These are phyloP conservation scores for Rhododendron griersonianum DNA, from an alignment of 148 eudicot species.

Conservation along the genomic window DNA sequence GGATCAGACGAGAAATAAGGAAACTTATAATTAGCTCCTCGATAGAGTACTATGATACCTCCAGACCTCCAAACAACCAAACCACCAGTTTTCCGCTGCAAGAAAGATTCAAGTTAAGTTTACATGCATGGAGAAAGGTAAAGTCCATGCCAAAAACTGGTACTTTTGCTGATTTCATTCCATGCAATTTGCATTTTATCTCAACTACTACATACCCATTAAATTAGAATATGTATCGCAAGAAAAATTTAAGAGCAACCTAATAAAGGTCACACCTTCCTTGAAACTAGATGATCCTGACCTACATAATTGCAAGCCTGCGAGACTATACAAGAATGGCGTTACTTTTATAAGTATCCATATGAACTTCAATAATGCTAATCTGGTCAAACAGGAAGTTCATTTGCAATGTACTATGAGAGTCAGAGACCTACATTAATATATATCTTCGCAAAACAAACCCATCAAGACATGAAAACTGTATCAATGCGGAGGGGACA, in stretches of 20 bases:
- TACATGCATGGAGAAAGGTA: neutral
- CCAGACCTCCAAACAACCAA: conserved; percentile 97
- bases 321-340: neutral
- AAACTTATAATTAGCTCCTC: conserved; percentile 80
- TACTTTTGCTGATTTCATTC: neutral
- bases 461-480: no score
- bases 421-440: no score
- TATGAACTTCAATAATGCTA: neutral
- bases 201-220: neutral
- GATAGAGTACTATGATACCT: conserved; percentile 70
- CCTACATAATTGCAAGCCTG: neutral
- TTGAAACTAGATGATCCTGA: neutral
- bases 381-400: no score
- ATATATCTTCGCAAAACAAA: no score
- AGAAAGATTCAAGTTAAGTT: conserved; percentile 7
- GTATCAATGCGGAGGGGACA: no score
- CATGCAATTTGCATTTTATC: neutral
- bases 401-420: no score
- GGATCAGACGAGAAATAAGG: conserved; percentile 62
- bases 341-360: neutral
- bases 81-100: conserved; percentile 95
- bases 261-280: neutral
- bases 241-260: neutral
- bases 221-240: neutral
- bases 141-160: neutral